These are phyloP conservation scores for Trichaptum fuscoviolaceum DNA, from an alignment of 768 basidiomycete species.

Conservation along the genomic window DNA sequence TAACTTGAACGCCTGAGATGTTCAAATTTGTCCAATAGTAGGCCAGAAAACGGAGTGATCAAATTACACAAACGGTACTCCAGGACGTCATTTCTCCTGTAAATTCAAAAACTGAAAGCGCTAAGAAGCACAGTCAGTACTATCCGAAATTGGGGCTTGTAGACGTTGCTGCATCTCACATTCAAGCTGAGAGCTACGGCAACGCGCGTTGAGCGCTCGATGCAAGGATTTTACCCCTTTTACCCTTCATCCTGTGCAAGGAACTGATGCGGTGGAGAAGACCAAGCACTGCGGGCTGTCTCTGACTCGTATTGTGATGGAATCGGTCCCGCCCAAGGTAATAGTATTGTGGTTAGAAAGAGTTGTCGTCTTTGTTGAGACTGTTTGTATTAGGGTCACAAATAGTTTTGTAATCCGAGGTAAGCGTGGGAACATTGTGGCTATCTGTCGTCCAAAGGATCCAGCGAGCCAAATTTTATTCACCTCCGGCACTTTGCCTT, in stretches of 20 bases:
- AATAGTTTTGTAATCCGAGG: not conserved
- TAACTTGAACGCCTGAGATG: too few species aligned
- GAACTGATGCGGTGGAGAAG: not conserved
- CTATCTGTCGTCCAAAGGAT: not conserved
- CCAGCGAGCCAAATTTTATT: not conserved
- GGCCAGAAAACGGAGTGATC: not conserved
- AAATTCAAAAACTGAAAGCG: not conserved
- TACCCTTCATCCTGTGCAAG: not conserved
- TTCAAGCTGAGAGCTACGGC: not conserved
- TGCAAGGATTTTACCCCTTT: not conserved
- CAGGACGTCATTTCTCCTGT: not conserved
- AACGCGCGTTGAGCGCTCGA: not conserved
- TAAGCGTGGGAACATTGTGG: not conserved
- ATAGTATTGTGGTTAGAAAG: not conserved
- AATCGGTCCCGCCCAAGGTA: not conserved
- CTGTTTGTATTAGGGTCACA: not conserved
- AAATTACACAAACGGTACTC: not conserved
- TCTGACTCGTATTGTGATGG: not conserved
- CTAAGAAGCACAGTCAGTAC: not conserved
- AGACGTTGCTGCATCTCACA: not conserved
- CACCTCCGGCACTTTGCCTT: conserved; percentile 3
- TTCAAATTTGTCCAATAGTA: too few species aligned
- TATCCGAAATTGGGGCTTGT: not conserved
- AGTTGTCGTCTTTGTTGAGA: not conserved
- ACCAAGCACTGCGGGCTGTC: not conserved